Percentiles rank a stretch among this genome's conserved stretches.
phyloP scores from a whole-genome alignment of 768 basidiomycete genomes.

The Mrakia blollopis region DNA sequence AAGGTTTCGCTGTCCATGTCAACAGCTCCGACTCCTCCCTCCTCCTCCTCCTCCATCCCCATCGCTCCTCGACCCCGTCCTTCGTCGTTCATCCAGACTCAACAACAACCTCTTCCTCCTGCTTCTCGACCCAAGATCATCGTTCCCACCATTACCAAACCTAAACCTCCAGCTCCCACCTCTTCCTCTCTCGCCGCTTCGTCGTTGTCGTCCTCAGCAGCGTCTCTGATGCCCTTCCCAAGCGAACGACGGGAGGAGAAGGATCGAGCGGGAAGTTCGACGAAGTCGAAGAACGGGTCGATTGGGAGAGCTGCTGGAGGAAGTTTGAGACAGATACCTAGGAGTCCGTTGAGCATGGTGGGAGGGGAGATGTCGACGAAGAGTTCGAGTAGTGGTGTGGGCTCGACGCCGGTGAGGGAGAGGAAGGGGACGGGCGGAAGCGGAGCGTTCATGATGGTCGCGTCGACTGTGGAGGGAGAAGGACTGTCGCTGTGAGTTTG shows the following conservation, averaged over 20 bases:
- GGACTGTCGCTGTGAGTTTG: background rate
- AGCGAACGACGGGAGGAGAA: background rate
- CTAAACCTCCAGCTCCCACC: background rate
- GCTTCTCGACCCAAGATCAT: background rate
- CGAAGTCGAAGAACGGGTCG: slow-evolving; percentile 9
- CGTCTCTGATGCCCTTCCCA: slow-evolving; percentile 9
- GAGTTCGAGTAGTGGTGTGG: background rate
- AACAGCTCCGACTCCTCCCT: background rate
- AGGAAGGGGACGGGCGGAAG: background rate
- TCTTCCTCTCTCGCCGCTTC: no score
- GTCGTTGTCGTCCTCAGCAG: background rate
- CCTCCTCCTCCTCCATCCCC: slow-evolving; percentile 8
- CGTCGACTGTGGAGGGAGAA: background rate
- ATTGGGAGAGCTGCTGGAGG: background rate
- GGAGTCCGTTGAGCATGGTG: slow-evolving; percentile 7
- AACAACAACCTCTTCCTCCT: background rate
- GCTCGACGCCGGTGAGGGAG: background rate
- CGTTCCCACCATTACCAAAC: background rate
- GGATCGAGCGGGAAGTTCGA: background rate
- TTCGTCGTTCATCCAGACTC: background rate
- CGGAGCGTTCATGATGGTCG: background rate
- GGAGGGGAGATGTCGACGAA: slow-evolving; percentile 2
- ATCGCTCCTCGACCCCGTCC: background rate
- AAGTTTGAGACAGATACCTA: slow-evolving; percentile 6
- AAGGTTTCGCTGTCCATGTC: slow-evolving; percentile 8